Evolutionary conservation across 176 grass and related monocot genomes (phyloP).

Genomic region (Poa pratensis): DNA sequence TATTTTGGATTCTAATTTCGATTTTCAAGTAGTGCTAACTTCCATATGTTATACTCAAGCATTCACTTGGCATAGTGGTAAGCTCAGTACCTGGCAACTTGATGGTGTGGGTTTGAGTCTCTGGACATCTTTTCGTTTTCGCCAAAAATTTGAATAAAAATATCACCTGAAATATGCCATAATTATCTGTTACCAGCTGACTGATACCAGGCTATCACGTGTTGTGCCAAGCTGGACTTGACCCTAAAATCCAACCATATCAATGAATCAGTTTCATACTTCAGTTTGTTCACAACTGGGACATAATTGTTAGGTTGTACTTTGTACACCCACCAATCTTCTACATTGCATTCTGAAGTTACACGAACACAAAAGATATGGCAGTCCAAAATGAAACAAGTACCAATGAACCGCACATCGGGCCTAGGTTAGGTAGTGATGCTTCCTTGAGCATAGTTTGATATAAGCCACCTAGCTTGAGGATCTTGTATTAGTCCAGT

Average conservation of each 20-base stretch:
- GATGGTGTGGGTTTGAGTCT: neutral
- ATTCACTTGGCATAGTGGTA: neutral
- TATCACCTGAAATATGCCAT: neutral
- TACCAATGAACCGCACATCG: neutral
- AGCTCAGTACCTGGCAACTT: neutral
- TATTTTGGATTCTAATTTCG: neutral
- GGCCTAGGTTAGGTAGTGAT: neutral
- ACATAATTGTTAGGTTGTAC: neutral
- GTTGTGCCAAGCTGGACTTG: slow-evolving; percentile 1
- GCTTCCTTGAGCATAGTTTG: neutral
- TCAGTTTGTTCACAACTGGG: neutral
- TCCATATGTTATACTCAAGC: neutral
- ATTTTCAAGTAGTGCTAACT: neutral
- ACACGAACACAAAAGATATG: neutral
- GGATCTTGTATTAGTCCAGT: neutral
- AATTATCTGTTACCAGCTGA: slow-evolving; percentile 1
- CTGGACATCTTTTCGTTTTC: neutral
- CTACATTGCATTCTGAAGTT: neutral
- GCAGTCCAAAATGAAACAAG: neutral
- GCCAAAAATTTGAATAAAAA: neutral
- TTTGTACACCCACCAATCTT: neutral
- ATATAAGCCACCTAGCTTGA: neutral
- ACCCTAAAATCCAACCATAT: neutral
- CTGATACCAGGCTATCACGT: neutral
- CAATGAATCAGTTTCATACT: neutral